Percentiles rank a stretch among this genome's conserved stretches.
Evolutionary conservation across 176 grass and related monocot genomes (phyloP).

Genomic region (Zizania latifolia): DNA sequence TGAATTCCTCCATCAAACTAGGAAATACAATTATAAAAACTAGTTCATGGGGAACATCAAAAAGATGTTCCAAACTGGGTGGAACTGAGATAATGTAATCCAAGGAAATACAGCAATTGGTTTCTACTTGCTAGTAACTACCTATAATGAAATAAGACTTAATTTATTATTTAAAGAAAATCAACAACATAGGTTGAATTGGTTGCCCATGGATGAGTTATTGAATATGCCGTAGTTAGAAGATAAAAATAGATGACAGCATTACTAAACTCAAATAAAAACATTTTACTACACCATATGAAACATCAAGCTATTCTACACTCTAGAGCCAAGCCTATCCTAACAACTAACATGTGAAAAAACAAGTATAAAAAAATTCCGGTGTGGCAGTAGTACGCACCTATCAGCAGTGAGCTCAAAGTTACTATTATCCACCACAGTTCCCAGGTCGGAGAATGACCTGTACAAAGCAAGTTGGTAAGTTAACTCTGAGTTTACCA

Average conservation of each 20-base stretch:
- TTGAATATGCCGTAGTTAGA: background rate
- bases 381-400: too few species aligned
- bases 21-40: background rate
- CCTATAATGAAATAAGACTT: background rate
- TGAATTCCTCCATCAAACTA: background rate
- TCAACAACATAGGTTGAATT: background rate
- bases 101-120: background rate
- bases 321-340: too few species aligned
- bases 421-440: slow-evolving; percentile 36
- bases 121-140: background rate
- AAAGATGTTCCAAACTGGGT: background rate
- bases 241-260: background rate
- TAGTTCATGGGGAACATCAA: background rate
- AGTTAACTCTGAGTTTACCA: background rate
- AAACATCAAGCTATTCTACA: background rate
- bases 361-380: too few species aligned
- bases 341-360: too few species aligned
- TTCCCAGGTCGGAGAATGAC: slow-evolving; percentile 67
- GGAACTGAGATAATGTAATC: background rate
- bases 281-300: background rate
- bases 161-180: background rate
- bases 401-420: slow-evolving; percentile 53
- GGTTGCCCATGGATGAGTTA: background rate
- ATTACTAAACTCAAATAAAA: background rate
- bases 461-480: slow-evolving; percentile 32